phyloP scores from a whole-genome alignment of 2,329 filamentous ascomycete species.

The Epichloe coenophiala region DNA sequence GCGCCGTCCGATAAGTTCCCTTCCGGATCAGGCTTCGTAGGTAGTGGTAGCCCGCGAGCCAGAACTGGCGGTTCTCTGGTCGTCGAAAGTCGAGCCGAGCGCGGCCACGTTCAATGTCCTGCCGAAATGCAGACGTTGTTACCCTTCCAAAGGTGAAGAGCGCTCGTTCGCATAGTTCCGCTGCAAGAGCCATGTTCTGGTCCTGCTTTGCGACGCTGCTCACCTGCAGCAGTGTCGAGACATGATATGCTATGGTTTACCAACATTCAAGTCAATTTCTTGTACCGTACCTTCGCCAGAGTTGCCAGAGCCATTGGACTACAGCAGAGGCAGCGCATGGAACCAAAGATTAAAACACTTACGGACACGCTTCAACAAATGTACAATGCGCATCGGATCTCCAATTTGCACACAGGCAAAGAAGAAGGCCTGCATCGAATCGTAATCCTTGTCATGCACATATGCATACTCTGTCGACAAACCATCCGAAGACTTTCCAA shows the following conservation, averaged over 20 bases:
- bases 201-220: constrained; percentile 88
- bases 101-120: constrained; percentile 61
- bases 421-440: constrained; percentile 62
- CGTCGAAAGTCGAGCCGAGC: constrained; percentile 69
- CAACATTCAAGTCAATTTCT: constrained; percentile 8
- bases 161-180: constrained; percentile 79
- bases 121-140: constrained; percentile 68
- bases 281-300: not conserved
- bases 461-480: constrained; percentile 60
- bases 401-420: constrained; percentile 67
- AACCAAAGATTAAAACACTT: constrained; percentile 10
- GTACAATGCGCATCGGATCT: constrained; percentile 70
- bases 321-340: not conserved
- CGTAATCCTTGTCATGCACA: constrained; percentile 61
- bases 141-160: constrained; percentile 89
- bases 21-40: constrained; percentile 75
- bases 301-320: too few relatives aligned
- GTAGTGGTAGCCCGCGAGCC: constrained; percentile 81
- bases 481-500: constrained; percentile 31
- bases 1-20: constrained; percentile 83
- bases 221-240: constrained; percentile 86
- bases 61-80: constrained; percentile 84
- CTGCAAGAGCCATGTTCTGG: constrained; percentile 71
- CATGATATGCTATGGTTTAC: constrained; percentile 57
- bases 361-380: constrained; percentile 42